phyloP scores from a whole-genome alignment of 2,329 filamentous ascomycete genomes.

The Penicillium hordei region DNA sequence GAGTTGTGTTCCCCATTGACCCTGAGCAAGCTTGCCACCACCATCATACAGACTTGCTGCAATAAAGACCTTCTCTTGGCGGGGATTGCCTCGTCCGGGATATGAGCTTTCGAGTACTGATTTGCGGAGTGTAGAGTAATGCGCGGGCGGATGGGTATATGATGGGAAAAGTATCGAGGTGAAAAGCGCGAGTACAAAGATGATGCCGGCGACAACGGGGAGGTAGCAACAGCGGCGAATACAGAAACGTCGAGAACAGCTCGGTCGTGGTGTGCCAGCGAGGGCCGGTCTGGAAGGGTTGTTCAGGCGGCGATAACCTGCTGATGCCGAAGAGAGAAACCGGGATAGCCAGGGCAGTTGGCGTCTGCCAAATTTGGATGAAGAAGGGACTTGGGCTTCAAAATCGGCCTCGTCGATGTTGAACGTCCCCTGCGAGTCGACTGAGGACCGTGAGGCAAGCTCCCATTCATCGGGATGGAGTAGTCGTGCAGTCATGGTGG shows the following conservation, averaged over 20 bases:
- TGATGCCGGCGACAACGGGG: conserved; percentile 26
- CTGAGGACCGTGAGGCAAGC: conserved; percentile 40
- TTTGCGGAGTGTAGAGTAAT: conserved; percentile 48
- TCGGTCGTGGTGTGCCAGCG: conserved; percentile 23
- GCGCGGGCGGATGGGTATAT: conserved; percentile 55
- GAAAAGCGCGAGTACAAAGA: conserved; percentile 40
- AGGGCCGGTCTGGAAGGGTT: conserved; percentile 27
- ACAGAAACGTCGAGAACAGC: conserved; percentile 30
- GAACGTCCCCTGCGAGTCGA: conserved; percentile 43
- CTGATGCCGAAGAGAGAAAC: conserved; percentile 29
- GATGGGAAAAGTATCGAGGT: conserved; percentile 55
- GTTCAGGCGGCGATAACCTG: conserved; percentile 34
- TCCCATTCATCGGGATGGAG: conserved; percentile 46
- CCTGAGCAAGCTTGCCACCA: conserved; percentile 59
- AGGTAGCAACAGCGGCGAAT: conserved; percentile 34
- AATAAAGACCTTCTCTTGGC: conserved; percentile 70
- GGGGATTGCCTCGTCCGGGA: conserved; percentile 51
- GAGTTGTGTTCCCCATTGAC: conserved; percentile 64
- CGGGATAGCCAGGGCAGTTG: conserved; percentile 29
- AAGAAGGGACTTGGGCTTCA: conserved; percentile 37
- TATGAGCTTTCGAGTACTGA: conserved; percentile 31
- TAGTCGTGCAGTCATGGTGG: conserved; percentile 39
- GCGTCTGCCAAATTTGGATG: conserved; percentile 25
- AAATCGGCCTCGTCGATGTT: conserved; percentile 46
- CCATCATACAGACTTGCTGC: conserved; percentile 69